Percentiles rank a stretch among this genome's conserved stretches.
Evolutionary conservation across 1,139 yeast species (phyloP).

Genomic region (Yamadazyma triangularis): DNA sequence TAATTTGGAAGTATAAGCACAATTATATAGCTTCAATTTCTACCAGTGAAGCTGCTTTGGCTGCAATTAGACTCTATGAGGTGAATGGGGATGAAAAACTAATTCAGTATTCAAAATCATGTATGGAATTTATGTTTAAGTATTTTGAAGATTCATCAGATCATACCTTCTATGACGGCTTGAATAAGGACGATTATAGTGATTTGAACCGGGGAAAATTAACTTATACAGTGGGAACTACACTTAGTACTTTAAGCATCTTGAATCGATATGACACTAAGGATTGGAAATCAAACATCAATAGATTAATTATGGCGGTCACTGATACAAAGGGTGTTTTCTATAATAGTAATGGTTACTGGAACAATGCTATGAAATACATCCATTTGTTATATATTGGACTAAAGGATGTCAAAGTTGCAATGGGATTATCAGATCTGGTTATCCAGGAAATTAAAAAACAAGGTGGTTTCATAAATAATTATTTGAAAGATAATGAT

Average conservation of each 20-base stretch:
- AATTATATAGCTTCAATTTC: conserved; percentile 31
- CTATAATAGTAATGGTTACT: conserved; percentile 15
- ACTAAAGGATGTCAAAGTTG: conserved; percentile 17
- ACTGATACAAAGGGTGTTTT: conserved; percentile 19
- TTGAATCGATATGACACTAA: conserved; percentile 11
- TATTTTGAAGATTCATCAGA: conserved; percentile 26
- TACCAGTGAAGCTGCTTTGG: conserved; percentile 29
- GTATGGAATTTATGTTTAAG: conserved; percentile 22
- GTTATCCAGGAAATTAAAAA: conserved; percentile 14
- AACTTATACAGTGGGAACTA: conserved; percentile 31
- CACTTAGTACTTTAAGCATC: conserved; percentile 24
- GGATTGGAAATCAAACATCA: conserved; percentile 13
- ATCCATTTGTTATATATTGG: conserved; percentile 23
- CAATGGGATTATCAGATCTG: conserved; percentile 10
- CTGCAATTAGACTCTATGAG: conserved; percentile 24
- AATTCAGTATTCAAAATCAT: conserved; percentile 19
- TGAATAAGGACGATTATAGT: conserved; percentile 12
- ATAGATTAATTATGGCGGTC: conserved; percentile 23
- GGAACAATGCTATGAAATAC: conserved; percentile 24
- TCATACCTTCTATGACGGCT: conserved; percentile 29
- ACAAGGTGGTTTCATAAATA: conserved; percentile 19
- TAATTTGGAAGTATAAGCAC: conserved; percentile 21
- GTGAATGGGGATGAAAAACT: conserved; percentile 14
- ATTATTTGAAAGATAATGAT: conserved; percentile 19
- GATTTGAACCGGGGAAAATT: conserved; percentile 26